Percentiles rank a stretch among this genome's conserved stretches.
These are phyloP conservation scores for Thecaphora frezii DNA, from an alignment of 1,284 basidiomycete species.

Conservation along the genomic window DNA sequence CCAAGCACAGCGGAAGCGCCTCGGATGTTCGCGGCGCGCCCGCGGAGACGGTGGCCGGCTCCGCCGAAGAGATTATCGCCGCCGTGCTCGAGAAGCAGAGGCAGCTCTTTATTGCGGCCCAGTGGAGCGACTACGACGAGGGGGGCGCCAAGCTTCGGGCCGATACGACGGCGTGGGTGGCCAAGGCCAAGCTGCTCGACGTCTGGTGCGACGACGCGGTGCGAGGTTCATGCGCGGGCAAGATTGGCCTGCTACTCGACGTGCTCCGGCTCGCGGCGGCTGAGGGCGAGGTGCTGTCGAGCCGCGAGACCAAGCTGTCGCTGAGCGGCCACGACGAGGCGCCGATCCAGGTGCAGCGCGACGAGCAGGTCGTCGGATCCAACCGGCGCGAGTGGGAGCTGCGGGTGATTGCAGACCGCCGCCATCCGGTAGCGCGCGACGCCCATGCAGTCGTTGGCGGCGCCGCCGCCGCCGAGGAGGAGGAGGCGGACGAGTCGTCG, in stretches of 20 bases:
- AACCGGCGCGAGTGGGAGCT: conserved; percentile 21
- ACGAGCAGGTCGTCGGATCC: conserved; percentile 10
- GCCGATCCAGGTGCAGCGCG: background rate
- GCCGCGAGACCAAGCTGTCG: background rate
- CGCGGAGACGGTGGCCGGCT: background rate
- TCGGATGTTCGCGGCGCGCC: too few relatives aligned
- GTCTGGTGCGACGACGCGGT: conserved; percentile 29
- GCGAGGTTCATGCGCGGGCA: conserved; percentile 22
- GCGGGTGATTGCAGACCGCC: conserved; percentile 17
- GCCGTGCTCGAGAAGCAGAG: conserved; percentile 28
- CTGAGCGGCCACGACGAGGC: background rate
- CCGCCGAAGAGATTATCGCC: conserved; percentile 20
- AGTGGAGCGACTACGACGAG: conserved; percentile 26
- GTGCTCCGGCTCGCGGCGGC: conserved; percentile 22
- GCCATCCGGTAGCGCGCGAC: too few relatives aligned
- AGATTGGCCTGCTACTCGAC: conserved; percentile 14
- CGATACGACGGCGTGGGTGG: conserved; percentile 2
- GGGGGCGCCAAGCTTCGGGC: conserved; percentile 2
- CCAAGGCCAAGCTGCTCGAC: conserved; percentile 25
- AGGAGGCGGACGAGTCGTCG: conserved; percentile 4
- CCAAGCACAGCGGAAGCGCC: too few relatives aligned
- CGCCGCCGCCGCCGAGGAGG: background rate
- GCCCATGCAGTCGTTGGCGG: conserved; percentile 6
- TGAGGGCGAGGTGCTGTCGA: background rate
- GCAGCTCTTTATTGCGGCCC: conserved; percentile 24